Evolutionary conservation across 169 alveolate genomes (phyloP).

Genomic region (Eimeria acervulina): DNA sequence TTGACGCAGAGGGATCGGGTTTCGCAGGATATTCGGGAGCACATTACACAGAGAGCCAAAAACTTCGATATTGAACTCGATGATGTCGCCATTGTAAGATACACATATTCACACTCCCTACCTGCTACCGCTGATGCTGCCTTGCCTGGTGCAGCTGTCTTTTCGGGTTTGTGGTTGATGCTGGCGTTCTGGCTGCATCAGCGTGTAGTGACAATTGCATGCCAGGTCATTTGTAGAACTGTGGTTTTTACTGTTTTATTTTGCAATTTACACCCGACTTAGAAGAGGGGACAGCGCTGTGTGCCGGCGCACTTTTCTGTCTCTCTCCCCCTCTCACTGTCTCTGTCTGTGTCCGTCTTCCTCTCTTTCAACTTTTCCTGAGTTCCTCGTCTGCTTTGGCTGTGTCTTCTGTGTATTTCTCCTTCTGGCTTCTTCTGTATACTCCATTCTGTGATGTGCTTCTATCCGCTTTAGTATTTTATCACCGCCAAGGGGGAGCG

Average conservation of each 20-base stretch:
- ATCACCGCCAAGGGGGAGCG: background rate
- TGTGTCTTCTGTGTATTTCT: background rate
- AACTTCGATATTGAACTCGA: constrained; percentile 97
- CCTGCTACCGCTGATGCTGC: background rate
- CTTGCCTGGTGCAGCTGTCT: background rate
- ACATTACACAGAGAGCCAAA: constrained; percentile 96
- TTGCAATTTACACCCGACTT: background rate
- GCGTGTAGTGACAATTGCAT: background rate
- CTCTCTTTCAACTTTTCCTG: no score
- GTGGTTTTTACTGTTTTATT: background rate
- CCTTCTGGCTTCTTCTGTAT: no score
- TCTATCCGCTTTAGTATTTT: background rate
- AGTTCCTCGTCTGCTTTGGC: background rate
- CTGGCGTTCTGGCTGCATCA: background rate
- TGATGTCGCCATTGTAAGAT: constrained; percentile 96
- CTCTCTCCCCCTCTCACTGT: no score
- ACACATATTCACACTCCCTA: background rate
- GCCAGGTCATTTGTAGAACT: background rate
- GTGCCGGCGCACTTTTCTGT: background rate
- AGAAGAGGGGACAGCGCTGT: background rate
- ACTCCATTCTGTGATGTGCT: background rate
- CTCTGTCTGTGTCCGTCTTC: background rate
- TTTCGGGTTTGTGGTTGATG: background rate
- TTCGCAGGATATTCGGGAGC: constrained; percentile 94
- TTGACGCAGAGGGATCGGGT: constrained; percentile 98